Percentiles rank a stretch among this genome's conserved stretches.
Evolutionary conservation across 768 basidiomycete species (phyloP).

Genomic region (Dentipellis fragilis): DNA sequence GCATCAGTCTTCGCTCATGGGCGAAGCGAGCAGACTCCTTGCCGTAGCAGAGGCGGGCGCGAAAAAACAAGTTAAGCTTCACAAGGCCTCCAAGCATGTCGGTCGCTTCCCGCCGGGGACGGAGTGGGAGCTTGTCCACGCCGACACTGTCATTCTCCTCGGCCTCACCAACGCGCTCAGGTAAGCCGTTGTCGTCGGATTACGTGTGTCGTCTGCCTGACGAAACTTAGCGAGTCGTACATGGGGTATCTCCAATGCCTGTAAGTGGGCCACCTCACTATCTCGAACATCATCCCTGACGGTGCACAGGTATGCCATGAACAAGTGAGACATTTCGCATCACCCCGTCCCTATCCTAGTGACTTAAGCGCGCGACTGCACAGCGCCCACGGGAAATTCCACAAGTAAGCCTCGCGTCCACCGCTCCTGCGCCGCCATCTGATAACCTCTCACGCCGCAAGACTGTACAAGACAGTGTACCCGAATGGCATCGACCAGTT

Average conservation of each 20-base stretch:
- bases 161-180: slow-evolving; percentile 64
- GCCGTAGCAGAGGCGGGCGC: slow-evolving; percentile 51
- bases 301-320: slow-evolving; percentile 34
- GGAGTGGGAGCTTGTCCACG: slow-evolving; percentile 70
- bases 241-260: slow-evolving; percentile 74
- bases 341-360: background rate
- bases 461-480: slow-evolving; percentile 58
- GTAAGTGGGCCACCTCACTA: slow-evolving; percentile 27
- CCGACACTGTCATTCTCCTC: slow-evolving; percentile 61
- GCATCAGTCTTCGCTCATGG: slow-evolving; percentile 45
- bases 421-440: background rate
- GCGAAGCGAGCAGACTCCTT: slow-evolving; percentile 49
- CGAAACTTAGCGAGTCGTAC: slow-evolving; percentile 53
- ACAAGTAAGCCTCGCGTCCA: slow-evolving; percentile 36
- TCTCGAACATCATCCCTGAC: slow-evolving; percentile 1
- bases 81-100: slow-evolving; percentile 22
- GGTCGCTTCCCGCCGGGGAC: slow-evolving; percentile 49
- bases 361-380: background rate
- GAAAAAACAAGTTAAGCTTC: slow-evolving; percentile 35
- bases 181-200: slow-evolving; percentile 27
- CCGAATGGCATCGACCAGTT: slow-evolving; percentile 45
- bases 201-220: slow-evolving; percentile 1
- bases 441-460: slow-evolving; percentile 14
- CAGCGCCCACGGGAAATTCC: slow-evolving; percentile 67
- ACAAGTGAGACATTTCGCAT: slow-evolving; percentile 31